Base-by-base conservation (phyloP, 2,329 filamentous ascomycete species). In the Diaporthe sp. region DNA sequence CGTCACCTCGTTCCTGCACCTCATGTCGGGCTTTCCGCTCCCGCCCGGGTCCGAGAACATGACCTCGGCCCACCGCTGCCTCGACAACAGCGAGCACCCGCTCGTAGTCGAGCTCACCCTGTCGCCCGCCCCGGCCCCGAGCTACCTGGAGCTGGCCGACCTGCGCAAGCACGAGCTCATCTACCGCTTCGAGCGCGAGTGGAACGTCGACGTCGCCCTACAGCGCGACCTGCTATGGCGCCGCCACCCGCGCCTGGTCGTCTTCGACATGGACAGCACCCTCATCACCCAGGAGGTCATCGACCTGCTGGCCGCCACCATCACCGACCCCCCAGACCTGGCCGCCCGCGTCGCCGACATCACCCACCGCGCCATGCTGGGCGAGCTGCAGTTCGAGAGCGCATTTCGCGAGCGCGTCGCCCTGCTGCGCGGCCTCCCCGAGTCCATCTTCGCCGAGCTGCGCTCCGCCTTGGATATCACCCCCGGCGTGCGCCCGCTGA, bases 221-320 rank as follows among this genome's bases (percentile, higher is more conserved):
- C 94, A 97, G 84, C 85, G 85, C 55, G 94, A 96, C 81, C 90
- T 87, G 42, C 88, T 96, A 44, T 95, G 93, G 87, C 89, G 95
- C 75, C 90, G 93, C 39, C 91, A 97, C 84, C 96, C 96, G 79
- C 91, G 96, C 12, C 88, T 98, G 15, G 95, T 96, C 4, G 95
- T 98, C 44, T 99, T 99, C 82, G 97, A 99, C 84, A 99, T 99
- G 97, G 97, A 99, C 86, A 97, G 94, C 84, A 99, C 97, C 0
- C 90, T 99, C 76, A 98, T 99, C 83, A 94, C 96, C 72, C 96
- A 99, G 84, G 97, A 99, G 86, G 96, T 98, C 76, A 98, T 99
- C 82, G 97, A 99, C 84, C 92, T 98, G 80, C 93, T 99, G 74
- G 97, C 97, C 5, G 92, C 94, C 72, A 94, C 94, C 51, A 91